Evolutionary conservation across 1,284 basidiomycete species (phyloP).

Genomic region (Leucoagaricus sp.): DNA sequence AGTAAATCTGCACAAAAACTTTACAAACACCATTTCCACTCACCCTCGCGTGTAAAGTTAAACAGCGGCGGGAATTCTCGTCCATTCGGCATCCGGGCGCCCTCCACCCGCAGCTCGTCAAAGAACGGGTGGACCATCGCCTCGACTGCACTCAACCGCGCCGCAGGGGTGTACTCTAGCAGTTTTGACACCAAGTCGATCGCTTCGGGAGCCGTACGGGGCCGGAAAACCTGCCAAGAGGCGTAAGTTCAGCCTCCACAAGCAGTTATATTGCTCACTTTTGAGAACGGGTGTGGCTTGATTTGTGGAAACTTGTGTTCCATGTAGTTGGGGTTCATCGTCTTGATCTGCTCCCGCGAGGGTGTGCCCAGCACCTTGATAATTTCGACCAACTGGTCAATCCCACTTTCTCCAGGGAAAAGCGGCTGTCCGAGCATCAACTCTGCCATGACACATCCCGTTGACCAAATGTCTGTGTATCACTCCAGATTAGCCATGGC

Average conservation of each 20-base stretch:
- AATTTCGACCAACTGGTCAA: constrained; percentile 99
- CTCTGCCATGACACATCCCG: constrained; percentile 99
- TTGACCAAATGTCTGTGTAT: constrained; percentile 93
- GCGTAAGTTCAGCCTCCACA: neutral
- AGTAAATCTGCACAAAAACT: constrained; percentile 4
- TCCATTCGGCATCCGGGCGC: constrained; percentile 94
- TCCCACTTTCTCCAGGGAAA: constrained; percentile 99
- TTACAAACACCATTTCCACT: constrained; percentile 30
- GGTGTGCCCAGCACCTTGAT: constrained; percentile 99
- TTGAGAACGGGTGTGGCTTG: constrained; percentile 95
- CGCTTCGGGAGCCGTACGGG: constrained; percentile 93
- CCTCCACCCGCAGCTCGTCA: constrained; percentile 90
- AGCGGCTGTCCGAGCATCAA: constrained; percentile 98
- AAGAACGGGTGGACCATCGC: constrained; percentile 98
- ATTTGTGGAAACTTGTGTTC: constrained; percentile 99
- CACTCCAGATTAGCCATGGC: constrained; percentile 13
- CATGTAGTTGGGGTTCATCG: constrained; percentile 99
- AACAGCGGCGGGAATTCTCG: constrained; percentile 95
- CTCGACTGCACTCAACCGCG: constrained; percentile 89
- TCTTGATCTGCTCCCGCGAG: constrained; percentile 99
- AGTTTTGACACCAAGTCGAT: constrained; percentile 95
- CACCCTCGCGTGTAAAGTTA: constrained; percentile 95
- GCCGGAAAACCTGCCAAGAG: constrained; percentile 86
- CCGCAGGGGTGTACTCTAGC: constrained; percentile 95
- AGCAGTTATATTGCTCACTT: constrained; percentile 49